Conservation (phyloP, 225 moss, liverwort and hornwort species). For the Straminergon stramineum region DNA sequence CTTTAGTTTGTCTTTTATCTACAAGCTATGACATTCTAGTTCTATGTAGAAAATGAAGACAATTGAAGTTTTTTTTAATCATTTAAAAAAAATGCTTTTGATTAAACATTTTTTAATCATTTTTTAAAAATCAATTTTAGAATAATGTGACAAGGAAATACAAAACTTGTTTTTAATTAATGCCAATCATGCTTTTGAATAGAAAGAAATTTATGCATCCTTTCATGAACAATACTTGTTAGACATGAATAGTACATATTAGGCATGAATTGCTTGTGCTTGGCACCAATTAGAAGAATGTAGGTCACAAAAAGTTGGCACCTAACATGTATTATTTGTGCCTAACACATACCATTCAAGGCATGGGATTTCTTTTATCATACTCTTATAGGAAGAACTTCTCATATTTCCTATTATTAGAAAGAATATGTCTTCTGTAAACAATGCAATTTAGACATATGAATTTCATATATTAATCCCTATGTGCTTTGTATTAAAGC, state of each 20-base stretch:
- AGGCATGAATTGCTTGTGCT: too few species aligned
- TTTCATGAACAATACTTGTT: too few species aligned
- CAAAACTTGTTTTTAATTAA: not conserved
- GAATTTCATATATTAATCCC: not conserved
- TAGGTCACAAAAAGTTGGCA: not conserved
- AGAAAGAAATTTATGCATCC: too few species aligned
- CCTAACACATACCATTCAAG: not conserved
- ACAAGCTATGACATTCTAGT: accelerated
- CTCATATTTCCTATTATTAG: not conserved
- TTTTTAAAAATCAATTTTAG: too few species aligned
- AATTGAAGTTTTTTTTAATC: not conserved
- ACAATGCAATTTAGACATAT: not conserved
- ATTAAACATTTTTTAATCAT: not conserved
- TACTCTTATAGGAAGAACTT: not conserved
- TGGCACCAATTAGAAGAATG: too few species aligned
- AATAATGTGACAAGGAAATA: not conserved
- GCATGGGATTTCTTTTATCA: not conserved
- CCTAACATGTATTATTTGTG: not conserved
- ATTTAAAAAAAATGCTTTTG: not conserved
- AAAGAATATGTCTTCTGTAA: not conserved
- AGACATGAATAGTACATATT: too few species aligned
- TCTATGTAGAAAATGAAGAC: not conserved
- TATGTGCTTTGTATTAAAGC: not conserved
- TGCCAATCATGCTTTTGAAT: not conserved
- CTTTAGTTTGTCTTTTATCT: not conserved